Base-by-base conservation (phyloP, 1,284 basidiomycete species). In the Tilletia setariae region DNA sequence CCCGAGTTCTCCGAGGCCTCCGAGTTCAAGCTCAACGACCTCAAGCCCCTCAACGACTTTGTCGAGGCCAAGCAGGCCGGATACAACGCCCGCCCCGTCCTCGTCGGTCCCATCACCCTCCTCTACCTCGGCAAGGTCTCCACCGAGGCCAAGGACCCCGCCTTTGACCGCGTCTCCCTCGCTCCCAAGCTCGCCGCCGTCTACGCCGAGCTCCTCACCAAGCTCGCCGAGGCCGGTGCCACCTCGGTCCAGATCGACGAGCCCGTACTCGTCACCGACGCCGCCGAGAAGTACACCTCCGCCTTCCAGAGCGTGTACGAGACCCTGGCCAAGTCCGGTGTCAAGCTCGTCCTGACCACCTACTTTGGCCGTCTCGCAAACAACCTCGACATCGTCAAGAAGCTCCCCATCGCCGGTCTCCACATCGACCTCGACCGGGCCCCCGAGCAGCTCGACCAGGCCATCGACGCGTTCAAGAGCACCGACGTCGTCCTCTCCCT, bases 191-290 rank as follows among this genome's bases (percentile, higher is more conserved):
- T 99, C 78, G 86, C 96, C 72, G 92, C 93, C 75, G 85, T 97
- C 83, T 98, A 98, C 88, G 90, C 89, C 84, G 89, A 94, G 84
- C 89, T 98, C 83, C 87, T 99, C 72, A 85, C 89, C 71, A 91
- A 96, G 83, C 89, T 99, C 83, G 94, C 94, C 87, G 87, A 89
- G 68, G 94, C 92, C 74, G 96, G 96, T 81, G 94, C 90, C 70
- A 89, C 92, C 80, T 91, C 89, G 85, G 94, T 99, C 71, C 96
- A 99, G 86, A 87, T 98, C 74, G 96, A 99, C 81, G 96, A 99
- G 86, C 96, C 95, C 71, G 86, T 96, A 81, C 91, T 99, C 76
- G 93, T 96, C 73, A 89, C 95, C 76, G 96, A 99, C 86, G 86
- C 86, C 72, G 93, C 91, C 72, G 87, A 90, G 74, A 85, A 86